Conservation (phyloP, 306 rosid species). For the Cucurbita argyrosperma region DNA sequence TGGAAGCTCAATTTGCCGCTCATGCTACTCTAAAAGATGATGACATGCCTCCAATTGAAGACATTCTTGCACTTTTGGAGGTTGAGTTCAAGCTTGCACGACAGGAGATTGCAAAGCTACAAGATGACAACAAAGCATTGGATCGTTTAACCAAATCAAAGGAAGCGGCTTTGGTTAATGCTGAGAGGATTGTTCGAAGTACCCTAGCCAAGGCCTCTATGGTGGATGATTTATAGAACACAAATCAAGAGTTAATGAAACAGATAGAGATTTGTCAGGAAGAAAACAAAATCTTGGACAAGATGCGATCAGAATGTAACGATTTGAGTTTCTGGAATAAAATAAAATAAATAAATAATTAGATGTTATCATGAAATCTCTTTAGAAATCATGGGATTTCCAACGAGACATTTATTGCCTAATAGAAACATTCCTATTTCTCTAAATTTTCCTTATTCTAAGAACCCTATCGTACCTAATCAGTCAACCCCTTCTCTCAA, state of each 20-base stretch:
- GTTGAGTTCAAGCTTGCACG: conserved; percentile 98
- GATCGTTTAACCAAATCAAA: conserved; percentile 97
- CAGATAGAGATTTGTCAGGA: conserved; percentile 99
- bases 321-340: too few relatives aligned
- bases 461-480: too few relatives aligned
- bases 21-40: conserved; percentile 99
- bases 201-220: conserved; percentile 97
- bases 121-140: conserved; percentile 92
- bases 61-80: conserved; percentile 96
- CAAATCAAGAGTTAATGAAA: conserved; percentile 91
- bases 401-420: too few relatives aligned
- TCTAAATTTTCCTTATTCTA: too few relatives aligned
- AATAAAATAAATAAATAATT: too few relatives aligned
- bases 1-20: conserved; percentile 99
- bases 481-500: too few relatives aligned
- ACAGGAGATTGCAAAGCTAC: conserved; percentile 97
- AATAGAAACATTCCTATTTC: too few relatives aligned
- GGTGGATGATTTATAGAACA: conserved; percentile 99
- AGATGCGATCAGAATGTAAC: conserved; percentile 66
- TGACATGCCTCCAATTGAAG: conserved; percentile 99
- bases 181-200: conserved; percentile 88
- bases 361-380: too few relatives aligned
- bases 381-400: too few relatives aligned
- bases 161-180: conserved; percentile 95
- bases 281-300: conserved; percentile 96